Evolutionary conservation across 371 early-diverging fungal species (phyloP), one percentile per base, ranked within the genome.

Genomic region (Lichtheimia corymbifera): DNA sequence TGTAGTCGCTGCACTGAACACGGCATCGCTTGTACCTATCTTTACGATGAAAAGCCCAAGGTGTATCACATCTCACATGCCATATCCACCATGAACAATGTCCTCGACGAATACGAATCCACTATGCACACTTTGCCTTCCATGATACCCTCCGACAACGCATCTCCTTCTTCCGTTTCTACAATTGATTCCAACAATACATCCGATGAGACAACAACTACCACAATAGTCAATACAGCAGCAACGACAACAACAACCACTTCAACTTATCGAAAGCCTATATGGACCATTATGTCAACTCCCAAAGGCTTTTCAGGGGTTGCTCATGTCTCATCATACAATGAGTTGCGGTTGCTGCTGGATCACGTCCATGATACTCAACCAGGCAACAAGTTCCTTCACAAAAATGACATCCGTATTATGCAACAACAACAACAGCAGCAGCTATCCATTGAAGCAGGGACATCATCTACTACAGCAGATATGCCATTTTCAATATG

Each of bases 61-160:
- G 74, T 72, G 11, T 76, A 70, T 20, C 72, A 74, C 55, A 65
- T 79, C 18, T 74, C 74, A 1, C 70, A 72, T 41, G 73, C 71
- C 0, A 43, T 79, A 14, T 62, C 59, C 13, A 68, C 73, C 0
- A 71, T 79, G 72, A 79, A 79, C 53, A 68, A 64, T 22, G 70
- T 72, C 11, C 66, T 79, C 61, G 79, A 79, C 28, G 40, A 40
- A 7, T 56, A 56, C 24, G 57, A 56, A 45, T 42, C 25, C 7
- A 44, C 25, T 7, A 14, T 56, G 25, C 35, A 35, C 35, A 35
- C 35, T 35, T 35, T 35, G 35, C 35, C 35, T 9, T 11, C 35
- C 11, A 35, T 35, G 35, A 35, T 35, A 35, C 43, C 27, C 15
- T 22, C n/a, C 6, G 47, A 47, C 47, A 47, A 47, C 14, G 22